phyloP scores from a whole-genome alignment of 208 protist genomes.

The Jaenimonas drosophilae region DNA sequence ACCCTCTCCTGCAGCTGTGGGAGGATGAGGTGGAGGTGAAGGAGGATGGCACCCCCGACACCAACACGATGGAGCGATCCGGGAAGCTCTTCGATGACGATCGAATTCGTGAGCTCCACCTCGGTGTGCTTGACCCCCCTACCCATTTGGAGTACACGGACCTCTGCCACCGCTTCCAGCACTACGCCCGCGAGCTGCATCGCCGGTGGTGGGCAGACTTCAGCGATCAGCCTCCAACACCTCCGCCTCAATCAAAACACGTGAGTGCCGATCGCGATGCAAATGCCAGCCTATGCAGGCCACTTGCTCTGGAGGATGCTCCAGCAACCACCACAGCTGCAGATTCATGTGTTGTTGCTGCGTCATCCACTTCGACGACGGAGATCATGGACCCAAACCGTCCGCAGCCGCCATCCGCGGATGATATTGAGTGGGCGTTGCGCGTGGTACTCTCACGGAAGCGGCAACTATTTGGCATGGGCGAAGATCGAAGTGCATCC shows the following conservation, averaged over 20 bases:
- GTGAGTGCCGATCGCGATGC: neutral
- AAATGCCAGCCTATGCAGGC: no score
- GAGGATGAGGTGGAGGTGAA: neutral
- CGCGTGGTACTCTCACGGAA: constrained; percentile 55
- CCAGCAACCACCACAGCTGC: no score
- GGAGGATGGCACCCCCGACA: neutral
- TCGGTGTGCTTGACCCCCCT: constrained; percentile 37
- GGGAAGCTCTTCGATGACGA: constrained; percentile 43
- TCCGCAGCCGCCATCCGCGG: constrained; percentile 31
- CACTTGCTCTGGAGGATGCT: no score
- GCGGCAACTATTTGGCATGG: constrained; percentile 20
- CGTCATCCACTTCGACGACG: neutral
- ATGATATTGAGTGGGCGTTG: constrained; percentile 44
- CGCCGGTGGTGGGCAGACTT: constrained; percentile 29
- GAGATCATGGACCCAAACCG: no score
- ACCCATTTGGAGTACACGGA: constrained; percentile 55
- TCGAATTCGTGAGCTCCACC: constrained; percentile 38
- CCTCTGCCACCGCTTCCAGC: constrained; percentile 29
- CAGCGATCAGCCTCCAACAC: no score
- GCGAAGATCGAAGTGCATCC: neutral
- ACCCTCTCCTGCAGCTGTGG: constrained; percentile 32
- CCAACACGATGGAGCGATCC: neutral
- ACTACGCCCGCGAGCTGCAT: constrained; percentile 43
- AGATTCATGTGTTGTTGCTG: neutral
- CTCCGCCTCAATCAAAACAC: no score